Conservation (phyloP, 257 asterid species). For the Echium plantagineum region DNA sequence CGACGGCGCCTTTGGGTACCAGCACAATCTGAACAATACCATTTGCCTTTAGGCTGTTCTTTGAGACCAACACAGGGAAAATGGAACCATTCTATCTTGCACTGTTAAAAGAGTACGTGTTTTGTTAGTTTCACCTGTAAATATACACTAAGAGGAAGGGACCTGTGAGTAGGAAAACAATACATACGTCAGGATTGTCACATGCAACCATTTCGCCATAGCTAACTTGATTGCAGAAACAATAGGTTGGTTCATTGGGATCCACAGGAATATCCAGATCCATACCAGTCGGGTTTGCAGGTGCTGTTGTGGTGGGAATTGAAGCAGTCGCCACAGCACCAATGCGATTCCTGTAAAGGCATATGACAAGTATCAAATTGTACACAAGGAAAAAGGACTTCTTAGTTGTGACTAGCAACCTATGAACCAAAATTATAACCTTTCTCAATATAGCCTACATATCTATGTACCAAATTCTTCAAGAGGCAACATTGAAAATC, state of each 20-base stretch:
- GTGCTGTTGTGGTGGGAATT: conserved; percentile 27
- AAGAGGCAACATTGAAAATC: too few relatives aligned
- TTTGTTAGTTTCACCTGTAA: conserved; percentile 1
- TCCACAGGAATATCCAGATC: conserved; percentile 91
- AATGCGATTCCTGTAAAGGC: conserved; percentile 57
- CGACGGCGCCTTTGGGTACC: conserved; percentile 64
- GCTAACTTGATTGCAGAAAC: conserved; percentile 98
- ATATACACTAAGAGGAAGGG: neutral
- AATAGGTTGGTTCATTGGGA: conserved; percentile 95
- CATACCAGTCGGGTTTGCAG: conserved; percentile 49
- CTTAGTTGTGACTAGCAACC: neutral
- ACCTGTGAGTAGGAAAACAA: neutral
- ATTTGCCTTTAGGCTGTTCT: conserved; percentile 91
- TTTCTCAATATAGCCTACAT: neutral
- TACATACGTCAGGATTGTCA: conserved; percentile 77
- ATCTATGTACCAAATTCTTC: neutral
- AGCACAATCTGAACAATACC: conserved; percentile 84
- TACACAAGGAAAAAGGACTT: neutral
- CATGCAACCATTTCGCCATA: conserved; percentile 99
- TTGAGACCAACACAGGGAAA: conserved; percentile 87
- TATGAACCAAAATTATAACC: neutral
- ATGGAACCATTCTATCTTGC: conserved; percentile 99
- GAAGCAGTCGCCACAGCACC: conserved; percentile 43
- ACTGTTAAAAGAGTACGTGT: conserved; percentile 30
- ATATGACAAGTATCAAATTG: neutral